Percentiles rank a stretch among this genome's conserved stretches.
phyloP scores from a whole-genome alignment of 352 stramenopile species.

The Pythium rishiriense region DNA sequence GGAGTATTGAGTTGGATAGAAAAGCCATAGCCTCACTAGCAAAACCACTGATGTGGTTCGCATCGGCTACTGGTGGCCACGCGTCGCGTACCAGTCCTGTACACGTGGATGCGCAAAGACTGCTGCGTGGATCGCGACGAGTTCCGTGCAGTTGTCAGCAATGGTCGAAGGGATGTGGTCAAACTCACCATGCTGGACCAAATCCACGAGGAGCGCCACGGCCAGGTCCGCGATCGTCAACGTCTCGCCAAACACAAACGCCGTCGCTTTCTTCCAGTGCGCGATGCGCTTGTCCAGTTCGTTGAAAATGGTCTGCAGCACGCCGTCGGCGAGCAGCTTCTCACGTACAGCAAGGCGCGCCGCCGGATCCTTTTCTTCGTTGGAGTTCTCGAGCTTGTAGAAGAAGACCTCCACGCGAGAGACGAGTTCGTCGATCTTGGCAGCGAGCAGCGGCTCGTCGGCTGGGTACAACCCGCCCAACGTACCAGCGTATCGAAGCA shows the following conservation, averaged over 20 bases:
- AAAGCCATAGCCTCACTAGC: not conserved
- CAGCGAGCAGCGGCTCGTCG: conserved; percentile 3
- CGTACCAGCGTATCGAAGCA: conserved; percentile 23
- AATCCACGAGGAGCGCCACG: conserved; percentile 42
- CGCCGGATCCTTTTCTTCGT: conserved; percentile 30
- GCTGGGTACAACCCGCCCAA: conserved; percentile 24
- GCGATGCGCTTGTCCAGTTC: conserved; percentile 39
- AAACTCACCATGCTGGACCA: conserved; percentile 33
- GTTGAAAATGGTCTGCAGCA: conserved; percentile 37
- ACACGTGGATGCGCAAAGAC: conserved; percentile 43
- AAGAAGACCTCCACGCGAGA: conserved; percentile 34
- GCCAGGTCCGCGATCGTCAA: conserved; percentile 57
- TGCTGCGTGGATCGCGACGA: conserved; percentile 34
- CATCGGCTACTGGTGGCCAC: not conserved
- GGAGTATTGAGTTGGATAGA: not conserved
- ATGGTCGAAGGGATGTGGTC: conserved; percentile 31
- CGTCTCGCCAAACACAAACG: conserved; percentile 30
- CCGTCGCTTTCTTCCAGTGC: conserved; percentile 19
- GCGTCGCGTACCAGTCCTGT: conserved; percentile 30
- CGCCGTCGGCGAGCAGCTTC: conserved; percentile 26
- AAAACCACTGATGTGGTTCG: too few relatives aligned
- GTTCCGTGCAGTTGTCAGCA: conserved; percentile 32
- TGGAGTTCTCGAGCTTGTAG: conserved; percentile 29
- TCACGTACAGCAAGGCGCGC: conserved; percentile 32
- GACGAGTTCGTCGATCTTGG: conserved; percentile 40